Evolutionary conservation across 2,329 filamentous ascomycete species (phyloP).

Genomic region (Aspergillus costaricaensis): DNA sequence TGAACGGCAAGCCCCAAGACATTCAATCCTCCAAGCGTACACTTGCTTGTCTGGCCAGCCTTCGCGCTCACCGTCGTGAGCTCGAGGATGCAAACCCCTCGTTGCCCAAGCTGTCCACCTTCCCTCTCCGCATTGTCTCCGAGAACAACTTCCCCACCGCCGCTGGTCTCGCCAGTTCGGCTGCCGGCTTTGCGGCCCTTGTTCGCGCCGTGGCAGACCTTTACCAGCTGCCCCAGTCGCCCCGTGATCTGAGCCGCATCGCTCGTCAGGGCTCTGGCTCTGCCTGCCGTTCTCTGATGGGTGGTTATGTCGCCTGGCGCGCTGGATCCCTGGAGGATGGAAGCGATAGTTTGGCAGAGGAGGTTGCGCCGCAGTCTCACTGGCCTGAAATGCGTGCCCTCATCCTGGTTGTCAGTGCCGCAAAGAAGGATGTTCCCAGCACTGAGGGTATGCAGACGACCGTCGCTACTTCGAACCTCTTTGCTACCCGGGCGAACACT

Average conservation of each 20-base stretch:
- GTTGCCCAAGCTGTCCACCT: slow-evolving; percentile 76
- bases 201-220: slow-evolving; percentile 85
- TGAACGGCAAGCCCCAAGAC: slow-evolving; percentile 82
- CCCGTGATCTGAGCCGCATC: slow-evolving; percentile 82
- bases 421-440: slow-evolving; percentile 92
- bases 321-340: slow-evolving; percentile 76
- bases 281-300: slow-evolving; percentile 89
- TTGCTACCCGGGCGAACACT: slow-evolving; percentile 70
- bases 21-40: slow-evolving; percentile 79
- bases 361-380: slow-evolving; percentile 84
- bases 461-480: slow-evolving; percentile 85
- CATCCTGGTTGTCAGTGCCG: slow-evolving; percentile 86
- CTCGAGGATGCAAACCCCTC: slow-evolving; percentile 72
- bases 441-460: slow-evolving; percentile 97
- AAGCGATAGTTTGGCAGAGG: slow-evolving; percentile 80
- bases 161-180: slow-evolving; percentile 72
- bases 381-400: slow-evolving; percentile 95
- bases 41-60: slow-evolving; percentile 89
- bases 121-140: slow-evolving; percentile 82
- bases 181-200: slow-evolving; percentile 67
- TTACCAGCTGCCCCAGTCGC: slow-evolving; percentile 78
- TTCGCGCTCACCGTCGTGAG: slow-evolving; percentile 73
- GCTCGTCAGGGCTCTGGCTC: slow-evolving; percentile 93
- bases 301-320: slow-evolving; percentile 94
- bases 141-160: slow-evolving; percentile 99